Evolutionary conservation across 345 rosid species (phyloP).

Genomic region (Syzygium aromaticum): DNA sequence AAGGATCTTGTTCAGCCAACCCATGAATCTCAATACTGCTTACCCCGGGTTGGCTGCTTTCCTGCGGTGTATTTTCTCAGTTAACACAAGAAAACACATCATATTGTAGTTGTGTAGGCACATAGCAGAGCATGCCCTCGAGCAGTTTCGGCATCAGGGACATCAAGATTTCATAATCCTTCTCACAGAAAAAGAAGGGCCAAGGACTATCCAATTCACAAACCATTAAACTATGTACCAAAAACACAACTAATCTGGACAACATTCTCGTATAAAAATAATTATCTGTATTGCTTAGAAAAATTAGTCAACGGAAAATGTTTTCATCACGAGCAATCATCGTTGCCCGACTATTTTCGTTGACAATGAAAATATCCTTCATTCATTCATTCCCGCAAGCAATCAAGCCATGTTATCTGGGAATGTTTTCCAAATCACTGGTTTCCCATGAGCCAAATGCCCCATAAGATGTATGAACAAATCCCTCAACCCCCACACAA

Average conservation of each 20-base stretch:
- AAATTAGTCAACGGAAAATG: neutral
- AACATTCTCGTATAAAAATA: neutral
- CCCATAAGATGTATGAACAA: accelerated
- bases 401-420: neutral
- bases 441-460: neutral
- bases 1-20: conserved; percentile 75
- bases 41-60: neutral
- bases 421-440: neutral
- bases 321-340: accelerated
- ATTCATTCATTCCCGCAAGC: neutral
- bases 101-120: neutral
- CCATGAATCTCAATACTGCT: conserved; percentile 29
- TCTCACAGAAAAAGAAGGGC: neutral
- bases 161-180: neutral
- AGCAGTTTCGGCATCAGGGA: neutral
- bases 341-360: neutral
- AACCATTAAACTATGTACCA: neutral
- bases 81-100: neutral
- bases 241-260: neutral
- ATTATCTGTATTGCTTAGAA: neutral
- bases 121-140: neutral
- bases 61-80: neutral
- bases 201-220: neutral
- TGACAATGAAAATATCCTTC: accelerated
- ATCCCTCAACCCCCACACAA: neutral